A percentile compares a stretch with the other conserved stretches of the same genome.
phyloP scores from a whole-genome alignment of 2,329 filamentous ascomycete genomes.

The Rutstroemia sp. region DNA sequence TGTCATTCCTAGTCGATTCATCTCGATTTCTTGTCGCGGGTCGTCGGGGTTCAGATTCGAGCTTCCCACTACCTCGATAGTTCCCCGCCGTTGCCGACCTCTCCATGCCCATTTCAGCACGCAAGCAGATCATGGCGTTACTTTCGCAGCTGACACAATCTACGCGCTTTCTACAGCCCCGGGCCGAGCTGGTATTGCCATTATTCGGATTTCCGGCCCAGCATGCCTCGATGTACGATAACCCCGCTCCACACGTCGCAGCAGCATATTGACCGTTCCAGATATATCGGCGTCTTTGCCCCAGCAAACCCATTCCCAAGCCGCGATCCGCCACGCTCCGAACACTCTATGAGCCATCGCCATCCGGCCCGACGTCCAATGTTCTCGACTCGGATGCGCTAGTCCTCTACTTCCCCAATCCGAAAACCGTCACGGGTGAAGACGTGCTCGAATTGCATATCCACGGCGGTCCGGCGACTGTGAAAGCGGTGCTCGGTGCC shows the following conservation, averaged over 20 bases:
- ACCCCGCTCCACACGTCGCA: constrained; percentile 4
- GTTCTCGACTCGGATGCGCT: constrained; percentile 61
- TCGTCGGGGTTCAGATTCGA: neutral
- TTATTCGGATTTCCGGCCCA: constrained; percentile 79
- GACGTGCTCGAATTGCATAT: constrained; percentile 88
- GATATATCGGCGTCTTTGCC: constrained; percentile 60
- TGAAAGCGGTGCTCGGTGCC: constrained; percentile 75
- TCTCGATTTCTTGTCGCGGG: neutral
- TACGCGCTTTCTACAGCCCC: constrained; percentile 86
- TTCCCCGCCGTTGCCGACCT: neutral
- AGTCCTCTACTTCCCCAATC: constrained; percentile 68
- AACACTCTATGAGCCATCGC: constrained; percentile 52
- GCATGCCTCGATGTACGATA: constrained; percentile 56
- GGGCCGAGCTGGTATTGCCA: constrained; percentile 82
- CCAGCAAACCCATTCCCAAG: constrained; percentile 43
- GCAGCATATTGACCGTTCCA: constrained; percentile 28
- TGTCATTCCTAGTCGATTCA: neutral
- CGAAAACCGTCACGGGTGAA: constrained; percentile 83
- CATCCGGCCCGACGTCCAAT: constrained; percentile 26
- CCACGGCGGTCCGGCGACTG: constrained; percentile 85
- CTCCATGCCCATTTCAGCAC: neutral
- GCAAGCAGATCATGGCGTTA: neutral
- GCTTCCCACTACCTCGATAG: too few relatives aligned
- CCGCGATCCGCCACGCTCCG: constrained; percentile 64
- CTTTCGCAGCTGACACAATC: constrained; percentile 50